These are phyloP conservation scores for Boletus coccyginus DNA, from an alignment of 768 basidiomycete species.

Conservation along the genomic window DNA sequence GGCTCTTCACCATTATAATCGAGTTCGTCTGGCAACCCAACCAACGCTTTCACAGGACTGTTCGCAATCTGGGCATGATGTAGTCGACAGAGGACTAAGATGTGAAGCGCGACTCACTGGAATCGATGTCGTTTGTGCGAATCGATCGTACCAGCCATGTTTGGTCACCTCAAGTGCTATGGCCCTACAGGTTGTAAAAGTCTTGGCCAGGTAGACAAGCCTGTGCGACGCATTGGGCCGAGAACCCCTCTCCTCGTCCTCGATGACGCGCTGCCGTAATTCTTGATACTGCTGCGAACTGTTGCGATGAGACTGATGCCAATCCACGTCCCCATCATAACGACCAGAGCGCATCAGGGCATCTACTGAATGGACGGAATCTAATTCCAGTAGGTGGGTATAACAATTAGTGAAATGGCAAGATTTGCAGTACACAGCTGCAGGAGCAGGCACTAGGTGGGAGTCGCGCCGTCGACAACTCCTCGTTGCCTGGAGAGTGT, in stretches of 20 bases:
- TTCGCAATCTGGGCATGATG: constrained; percentile 16
- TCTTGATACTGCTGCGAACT: constrained; percentile 16
- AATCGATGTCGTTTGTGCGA: constrained; percentile 14
- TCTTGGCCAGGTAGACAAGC: constrained; percentile 46
- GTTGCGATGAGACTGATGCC: constrained; percentile 36
- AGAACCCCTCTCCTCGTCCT: constrained; percentile 38
- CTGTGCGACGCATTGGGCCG: constrained; percentile 32
- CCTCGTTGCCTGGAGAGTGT: constrained; percentile 9
- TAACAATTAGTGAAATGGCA: constrained; percentile 40
- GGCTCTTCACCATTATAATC: background rate
- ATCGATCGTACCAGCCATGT: constrained; percentile 64
- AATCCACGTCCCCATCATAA: constrained; percentile 21
- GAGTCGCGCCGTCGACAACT: constrained; percentile 22
- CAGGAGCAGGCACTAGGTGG: constrained; percentile 15
- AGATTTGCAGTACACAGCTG: constrained; percentile 33
- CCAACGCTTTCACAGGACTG: constrained; percentile 11
- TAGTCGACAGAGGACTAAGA: background rate
- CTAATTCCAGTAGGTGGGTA: constrained; percentile 33
- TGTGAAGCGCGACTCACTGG: constrained; percentile 20
- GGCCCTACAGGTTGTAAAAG: constrained; percentile 49
- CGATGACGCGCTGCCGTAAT: constrained; percentile 11
- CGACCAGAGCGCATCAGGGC: constrained; percentile 27
- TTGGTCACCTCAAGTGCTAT: constrained; percentile 37
- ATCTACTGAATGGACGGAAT: constrained; percentile 37
- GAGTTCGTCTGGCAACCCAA: constrained; percentile 10